These are phyloP conservation scores for Sideroxylon spinosum DNA, from an alignment of 179 eudicot species.

Conservation along the genomic window DNA sequence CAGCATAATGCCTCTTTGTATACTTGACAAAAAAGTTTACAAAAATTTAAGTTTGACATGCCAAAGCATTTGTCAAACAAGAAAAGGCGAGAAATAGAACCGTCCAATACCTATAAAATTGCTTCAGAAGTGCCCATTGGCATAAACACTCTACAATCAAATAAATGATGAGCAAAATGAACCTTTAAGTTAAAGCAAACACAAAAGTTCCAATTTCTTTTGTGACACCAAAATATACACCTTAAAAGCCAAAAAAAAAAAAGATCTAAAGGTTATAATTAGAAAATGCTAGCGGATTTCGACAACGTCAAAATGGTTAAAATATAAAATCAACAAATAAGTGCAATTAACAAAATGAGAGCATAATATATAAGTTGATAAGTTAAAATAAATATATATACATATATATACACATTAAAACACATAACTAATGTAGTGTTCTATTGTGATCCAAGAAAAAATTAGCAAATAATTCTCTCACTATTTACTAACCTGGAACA, in stretches of 20 bases:
- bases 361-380: not conserved
- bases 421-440: not conserved
- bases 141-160: not conserved
- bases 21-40: slow-evolving; percentile 8
- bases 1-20: no score
- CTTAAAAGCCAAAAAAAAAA: no score
- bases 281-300: not conserved
- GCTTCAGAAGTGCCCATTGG: slow-evolving; percentile 22
- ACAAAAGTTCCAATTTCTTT: not conserved
- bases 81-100: slow-evolving; percentile 13
- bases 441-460: not conserved
- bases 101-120: slow-evolving; percentile 17
- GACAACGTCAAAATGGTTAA: not conserved
- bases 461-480: not conserved
- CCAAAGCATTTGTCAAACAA: slow-evolving; percentile 11
- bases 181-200: not conserved
- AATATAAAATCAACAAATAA: not conserved
- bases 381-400: not conserved
- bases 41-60: not conserved
- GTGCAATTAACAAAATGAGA: not conserved
- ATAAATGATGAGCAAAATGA: not conserved
- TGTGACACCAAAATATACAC: not conserved
- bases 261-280: not conserved
- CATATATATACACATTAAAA: not conserved
- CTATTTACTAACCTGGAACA: not conserved